Conservation (phyloP, 345 rosid genomes). For the Diplotaxis tenuifolia region DNA sequence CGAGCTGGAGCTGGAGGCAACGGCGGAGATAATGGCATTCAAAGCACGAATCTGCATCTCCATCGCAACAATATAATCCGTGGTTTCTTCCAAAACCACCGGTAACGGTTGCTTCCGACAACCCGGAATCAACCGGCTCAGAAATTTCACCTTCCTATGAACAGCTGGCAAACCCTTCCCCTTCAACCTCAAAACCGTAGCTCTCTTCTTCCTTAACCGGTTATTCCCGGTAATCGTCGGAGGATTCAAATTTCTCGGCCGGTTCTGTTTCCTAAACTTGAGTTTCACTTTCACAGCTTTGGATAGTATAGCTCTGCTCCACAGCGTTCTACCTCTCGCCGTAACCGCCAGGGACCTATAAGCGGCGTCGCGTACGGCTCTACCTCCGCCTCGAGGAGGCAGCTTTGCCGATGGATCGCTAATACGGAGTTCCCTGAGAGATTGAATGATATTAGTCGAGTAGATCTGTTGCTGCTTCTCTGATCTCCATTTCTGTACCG, state of each 20-base stretch:
- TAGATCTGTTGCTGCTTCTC: slow-evolving; percentile 72
- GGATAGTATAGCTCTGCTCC: slow-evolving; percentile 92
- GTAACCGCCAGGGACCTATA: slow-evolving; percentile 60
- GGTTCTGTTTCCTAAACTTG: slow-evolving; percentile 65
- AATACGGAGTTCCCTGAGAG: slow-evolving; percentile 53
- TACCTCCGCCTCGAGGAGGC: slow-evolving; percentile 43
- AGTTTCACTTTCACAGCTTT: slow-evolving; percentile 52
- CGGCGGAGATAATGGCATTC: slow-evolving; percentile 53
- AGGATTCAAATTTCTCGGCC: slow-evolving; percentile 36
- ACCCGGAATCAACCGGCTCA: slow-evolving; percentile 91
- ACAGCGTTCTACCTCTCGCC: slow-evolving; percentile 75
- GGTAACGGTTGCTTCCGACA: slow-evolving; percentile 87
- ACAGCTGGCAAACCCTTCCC: slow-evolving; percentile 59
- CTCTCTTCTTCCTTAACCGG: slow-evolving; percentile 61
- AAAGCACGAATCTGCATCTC: slow-evolving; percentile 97
- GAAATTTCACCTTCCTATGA: slow-evolving; percentile 64
- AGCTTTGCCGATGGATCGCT: slow-evolving; percentile 30
- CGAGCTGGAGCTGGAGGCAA: slow-evolving; percentile 36
- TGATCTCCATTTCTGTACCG: slow-evolving; percentile 65
- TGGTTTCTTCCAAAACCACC: slow-evolving; percentile 82
- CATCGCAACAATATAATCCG: slow-evolving; percentile 91
- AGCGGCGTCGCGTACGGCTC: slow-evolving; percentile 77
- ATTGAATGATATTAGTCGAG: slow-evolving; percentile 67
- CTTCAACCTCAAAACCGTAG: slow-evolving; percentile 62
- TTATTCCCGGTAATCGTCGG: slow-evolving; percentile 27